Evolutionary conservation across 192 early-diverging fungal genomes (phyloP), one percentile per base, ranked within the genome.

Genomic region (Coemansia sp.): DNA sequence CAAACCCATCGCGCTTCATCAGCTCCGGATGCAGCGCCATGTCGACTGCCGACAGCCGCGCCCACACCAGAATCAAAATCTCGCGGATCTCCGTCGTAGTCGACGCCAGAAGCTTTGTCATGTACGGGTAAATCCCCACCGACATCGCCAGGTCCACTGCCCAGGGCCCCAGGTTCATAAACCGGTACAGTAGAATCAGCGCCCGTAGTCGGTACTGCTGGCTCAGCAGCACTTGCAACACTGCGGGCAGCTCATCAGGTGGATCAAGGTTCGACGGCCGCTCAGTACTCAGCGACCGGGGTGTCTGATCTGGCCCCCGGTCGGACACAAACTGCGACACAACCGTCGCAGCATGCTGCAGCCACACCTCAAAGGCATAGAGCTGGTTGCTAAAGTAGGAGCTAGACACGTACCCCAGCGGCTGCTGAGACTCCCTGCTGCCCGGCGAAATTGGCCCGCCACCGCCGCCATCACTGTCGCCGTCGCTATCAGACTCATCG

Each of bases 91-190:
- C 96, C 0, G 90, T 84, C 0, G 96, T 94, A 41, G 94, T 94
- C 69, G 89, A 91, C 61, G 92, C 94, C 55, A 99, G 85, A 23
- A 99, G 87, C 69, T 97, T 98, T 23, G 96, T 85, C 14, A 98
- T 93, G 68, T 99, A 99, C 6, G 97, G 97, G 70, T 93, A 96
- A 48, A 99, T 99, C 14, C 95, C 95, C 2, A 99, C 94, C 0
- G 90, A 89, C 57, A 98, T 82, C 6, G 95, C 95, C 61, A 92
- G 87, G 72, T 95, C 88, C 36, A 99, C 95, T 18, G 95, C 94
- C 92, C 93, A 94, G 1, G 93, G 92, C 8, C 94, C 95, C 31
- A 98, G 78, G 70, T 94, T 92, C 59, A 98, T 77, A 64, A 97
- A 98, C 56, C 90, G 86, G 72, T 92, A 94, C 45, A 99, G 85